A percentile compares a stretch with the other conserved stretches of the same genome.
Conservation (phyloP, 2,329 filamentous ascomycete genomes). For the Nannizzia gypsea region DNA sequence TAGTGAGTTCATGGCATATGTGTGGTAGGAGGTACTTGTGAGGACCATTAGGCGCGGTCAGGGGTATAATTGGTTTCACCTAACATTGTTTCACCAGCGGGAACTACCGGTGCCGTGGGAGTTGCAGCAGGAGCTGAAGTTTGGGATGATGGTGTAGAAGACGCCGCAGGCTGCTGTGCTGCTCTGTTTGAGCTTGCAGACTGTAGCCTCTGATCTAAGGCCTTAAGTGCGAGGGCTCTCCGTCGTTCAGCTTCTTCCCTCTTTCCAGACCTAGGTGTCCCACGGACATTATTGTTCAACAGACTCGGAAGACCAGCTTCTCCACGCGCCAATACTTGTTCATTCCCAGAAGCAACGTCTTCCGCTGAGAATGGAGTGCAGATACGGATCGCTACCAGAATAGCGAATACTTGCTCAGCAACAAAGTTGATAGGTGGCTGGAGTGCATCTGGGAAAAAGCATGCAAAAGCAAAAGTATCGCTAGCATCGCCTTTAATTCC, state of each 20-base stretch:
- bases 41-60: slow-evolving; percentile 37
- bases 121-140: slow-evolving; percentile 34
- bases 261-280: slow-evolving; percentile 45
- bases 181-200: slow-evolving; percentile 55
- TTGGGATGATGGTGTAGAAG: slow-evolving; percentile 39
- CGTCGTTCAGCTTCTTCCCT: slow-evolving; percentile 86
- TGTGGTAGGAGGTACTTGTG: background rate
- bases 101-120: slow-evolving; percentile 43
- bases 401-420: slow-evolving; percentile 61
- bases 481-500: slow-evolving; percentile 77
- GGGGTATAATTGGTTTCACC: slow-evolving; percentile 61
- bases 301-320: slow-evolving; percentile 50
- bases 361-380: slow-evolving; percentile 77
- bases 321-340: slow-evolving; percentile 55
- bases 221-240: slow-evolving; percentile 77
- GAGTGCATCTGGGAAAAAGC: slow-evolving; percentile 79
- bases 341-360: slow-evolving; percentile 61
- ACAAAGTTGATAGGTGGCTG: slow-evolving; percentile 66
- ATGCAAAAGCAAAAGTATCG: slow-evolving; percentile 90
- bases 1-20: background rate
- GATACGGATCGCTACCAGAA: slow-evolving; percentile 62
- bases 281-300: slow-evolving; percentile 40
- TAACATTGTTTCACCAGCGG: slow-evolving; percentile 47
- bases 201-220: slow-evolving; percentile 80
- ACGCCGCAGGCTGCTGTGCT: slow-evolving; percentile 26